Percentiles rank a stretch among this genome's conserved stretches.
Evolutionary conservation across 257 asterid species (phyloP).

Genomic region (Plectranthus barbatus): DNA sequence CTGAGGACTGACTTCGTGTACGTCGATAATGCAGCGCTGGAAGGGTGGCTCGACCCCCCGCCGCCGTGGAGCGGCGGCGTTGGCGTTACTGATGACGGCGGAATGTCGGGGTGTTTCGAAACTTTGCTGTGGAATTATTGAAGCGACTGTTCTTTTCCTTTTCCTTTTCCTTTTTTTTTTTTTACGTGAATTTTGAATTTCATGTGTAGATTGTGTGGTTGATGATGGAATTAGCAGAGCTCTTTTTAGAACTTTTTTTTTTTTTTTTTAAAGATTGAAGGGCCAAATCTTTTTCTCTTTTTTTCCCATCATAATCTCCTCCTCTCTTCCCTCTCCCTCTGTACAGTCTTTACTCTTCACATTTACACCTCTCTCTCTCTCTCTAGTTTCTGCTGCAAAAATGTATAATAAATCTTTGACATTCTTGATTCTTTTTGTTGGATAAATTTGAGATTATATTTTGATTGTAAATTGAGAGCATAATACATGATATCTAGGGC

Average conservation of each 20-base stretch:
- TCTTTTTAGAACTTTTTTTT: no score
- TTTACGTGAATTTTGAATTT: neutral
- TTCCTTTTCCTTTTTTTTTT: no score
- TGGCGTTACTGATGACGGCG: slow-evolving; percentile 17
- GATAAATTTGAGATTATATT: no score
- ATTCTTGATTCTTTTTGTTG: no score
- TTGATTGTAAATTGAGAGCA: no score
- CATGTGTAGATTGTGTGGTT: slow-evolving; percentile 12
- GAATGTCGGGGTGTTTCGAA: slow-evolving; percentile 26
- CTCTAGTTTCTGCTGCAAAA: no score
- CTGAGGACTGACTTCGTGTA: slow-evolving; percentile 39
- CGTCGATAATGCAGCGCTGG: slow-evolving; percentile 25
- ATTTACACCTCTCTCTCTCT: no score
- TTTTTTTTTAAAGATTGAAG: slow-evolving; percentile 10
- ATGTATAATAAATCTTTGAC: no score
- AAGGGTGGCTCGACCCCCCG: slow-evolving; percentile 53
- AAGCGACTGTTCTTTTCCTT: no score
- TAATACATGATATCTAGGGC: no score
- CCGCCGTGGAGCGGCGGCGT: slow-evolving; percentile 32
- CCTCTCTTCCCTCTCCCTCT: neutral
- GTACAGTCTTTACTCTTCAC: no score
- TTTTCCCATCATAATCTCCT: no score
- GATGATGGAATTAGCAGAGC: neutral
- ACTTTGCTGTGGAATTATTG: slow-evolving; percentile 53
- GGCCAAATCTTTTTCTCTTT: neutral